Percentiles rank a stretch among this genome's conserved stretches.
phyloP scores from a whole-genome alignment of 768 basidiomycete species.

The Macrocybe gigantea region DNA sequence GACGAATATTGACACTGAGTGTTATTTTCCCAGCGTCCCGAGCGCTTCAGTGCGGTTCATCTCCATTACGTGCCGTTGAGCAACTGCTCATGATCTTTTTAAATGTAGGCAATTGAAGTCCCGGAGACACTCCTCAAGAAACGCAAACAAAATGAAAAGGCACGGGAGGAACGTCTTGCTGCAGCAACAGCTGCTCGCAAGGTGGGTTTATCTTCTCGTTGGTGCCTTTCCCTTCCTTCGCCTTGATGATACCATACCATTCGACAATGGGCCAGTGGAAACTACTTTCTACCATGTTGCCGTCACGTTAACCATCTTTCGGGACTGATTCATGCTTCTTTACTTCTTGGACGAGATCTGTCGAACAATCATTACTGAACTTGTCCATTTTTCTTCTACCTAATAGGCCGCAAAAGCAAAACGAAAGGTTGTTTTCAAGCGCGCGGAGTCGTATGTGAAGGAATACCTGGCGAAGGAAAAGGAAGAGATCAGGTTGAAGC shows the following conservation, averaged over 20 bases:
- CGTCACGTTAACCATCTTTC: conserved; percentile 93
- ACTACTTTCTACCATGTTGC: conserved; percentile 55
- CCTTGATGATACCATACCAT: conserved; percentile 80
- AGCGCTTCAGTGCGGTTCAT: conserved; percentile 46
- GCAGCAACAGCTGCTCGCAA: conserved; percentile 83
- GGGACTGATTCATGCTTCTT: conserved; percentile 57
- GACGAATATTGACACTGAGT: conserved; percentile 6
- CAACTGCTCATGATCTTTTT: conserved; percentile 7
- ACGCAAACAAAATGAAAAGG: conserved; percentile 97
- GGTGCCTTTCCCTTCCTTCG: conserved; percentile 12
- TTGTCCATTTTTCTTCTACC: conserved; percentile 1
- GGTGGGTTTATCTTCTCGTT: conserved; percentile 43
- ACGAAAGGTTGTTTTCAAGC: conserved; percentile 98
- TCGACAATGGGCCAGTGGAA: conserved; percentile 75
- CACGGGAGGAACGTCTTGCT: conserved; percentile 85
- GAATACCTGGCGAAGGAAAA: conserved; percentile 90
- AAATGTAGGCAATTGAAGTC: conserved; percentile 80
- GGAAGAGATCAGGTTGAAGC: conserved; percentile 94
- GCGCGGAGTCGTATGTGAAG: conserved; percentile 96
- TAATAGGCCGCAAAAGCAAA: conserved; percentile 80
- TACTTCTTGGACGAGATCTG: background rate
- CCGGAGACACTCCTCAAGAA: conserved; percentile 99
- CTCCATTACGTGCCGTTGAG: no score
- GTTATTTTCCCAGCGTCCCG: conserved; percentile 35
- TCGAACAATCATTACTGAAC: conserved; percentile 2